Conservation (phyloP, 331 rosid species). For the Dryas integrifolia region DNA sequence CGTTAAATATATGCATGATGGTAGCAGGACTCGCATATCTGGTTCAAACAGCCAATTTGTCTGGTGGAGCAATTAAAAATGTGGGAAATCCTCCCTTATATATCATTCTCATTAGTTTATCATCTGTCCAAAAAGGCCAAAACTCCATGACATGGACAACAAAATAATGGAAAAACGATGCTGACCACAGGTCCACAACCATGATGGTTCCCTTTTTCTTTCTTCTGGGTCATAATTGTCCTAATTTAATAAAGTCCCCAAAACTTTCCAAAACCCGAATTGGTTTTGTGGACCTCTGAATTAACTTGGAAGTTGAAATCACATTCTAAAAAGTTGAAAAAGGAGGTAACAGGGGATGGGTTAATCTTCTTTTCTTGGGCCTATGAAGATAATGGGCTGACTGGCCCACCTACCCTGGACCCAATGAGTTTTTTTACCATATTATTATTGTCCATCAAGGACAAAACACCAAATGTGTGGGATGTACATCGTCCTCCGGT, state of each 20-base stretch:
- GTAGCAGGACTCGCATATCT: not conserved
- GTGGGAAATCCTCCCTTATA: not conserved
- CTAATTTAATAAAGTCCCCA: no score
- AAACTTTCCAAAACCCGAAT: no score
- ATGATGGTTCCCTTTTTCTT: not conserved
- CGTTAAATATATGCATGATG: no score
- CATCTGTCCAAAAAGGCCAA: not conserved
- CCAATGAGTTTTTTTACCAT: not conserved
- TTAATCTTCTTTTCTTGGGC: not conserved
- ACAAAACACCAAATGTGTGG: not conserved
- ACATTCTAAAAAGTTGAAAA: not conserved
- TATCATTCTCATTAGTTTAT: not conserved
- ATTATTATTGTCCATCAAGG: not conserved
- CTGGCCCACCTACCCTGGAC: not conserved
- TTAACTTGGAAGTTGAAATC: not conserved
- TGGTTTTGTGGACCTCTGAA: no score
- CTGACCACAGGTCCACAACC: not conserved
- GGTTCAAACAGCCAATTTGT: not conserved
- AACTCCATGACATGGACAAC: not conserved
- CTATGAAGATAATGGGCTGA: not conserved
- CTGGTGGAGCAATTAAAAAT: constrained; percentile 6
- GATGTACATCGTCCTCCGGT: no score
- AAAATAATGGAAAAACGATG: not conserved
- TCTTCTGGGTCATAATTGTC: no score
- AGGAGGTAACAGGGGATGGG: not conserved